phyloP scores from a whole-genome alignment of 2,329 filamentous ascomycete genomes.

The Arthrobotrys iridis region DNA sequence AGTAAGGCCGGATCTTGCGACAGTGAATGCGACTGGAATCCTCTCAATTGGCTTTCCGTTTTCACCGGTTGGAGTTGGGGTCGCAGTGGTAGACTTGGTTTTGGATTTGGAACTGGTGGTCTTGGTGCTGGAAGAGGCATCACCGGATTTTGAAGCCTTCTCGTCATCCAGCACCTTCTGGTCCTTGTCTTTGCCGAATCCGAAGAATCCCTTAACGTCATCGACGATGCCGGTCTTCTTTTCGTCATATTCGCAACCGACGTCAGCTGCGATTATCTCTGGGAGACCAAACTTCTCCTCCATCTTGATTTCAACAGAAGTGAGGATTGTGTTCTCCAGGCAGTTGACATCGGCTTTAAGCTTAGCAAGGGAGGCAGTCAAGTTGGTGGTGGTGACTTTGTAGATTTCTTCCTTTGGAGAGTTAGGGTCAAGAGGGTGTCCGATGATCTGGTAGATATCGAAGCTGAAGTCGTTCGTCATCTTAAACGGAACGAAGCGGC shows the following conservation, averaged over 20 bases:
- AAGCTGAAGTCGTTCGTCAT: conserved; percentile 80
- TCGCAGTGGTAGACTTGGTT: conserved; percentile 57
- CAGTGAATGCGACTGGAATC: conserved; percentile 66
- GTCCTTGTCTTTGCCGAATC: conserved; percentile 78
- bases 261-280: conserved; percentile 76
- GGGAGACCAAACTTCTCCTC: conserved; percentile 79
- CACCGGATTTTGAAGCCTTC: conserved; percentile 61
- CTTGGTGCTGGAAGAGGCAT: conserved; percentile 66
- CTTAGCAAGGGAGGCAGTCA: conserved; percentile 82
- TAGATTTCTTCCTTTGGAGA: conserved; percentile 69
- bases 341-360: conserved; percentile 84
- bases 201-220: conserved; percentile 94
- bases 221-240: conserved; percentile 78
- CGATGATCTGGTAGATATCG: conserved; percentile 59
- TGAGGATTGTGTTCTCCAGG: conserved; percentile 77
- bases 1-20: conserved; percentile 67
- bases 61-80: conserved; percentile 60
- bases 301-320: conserved; percentile 80
- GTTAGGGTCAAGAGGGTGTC: conserved; percentile 54
- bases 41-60: conserved; percentile 69
- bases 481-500: conserved; percentile 85
- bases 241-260: conserved; percentile 83
- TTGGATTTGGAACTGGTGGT: conserved; percentile 61
- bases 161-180: conserved; percentile 69
- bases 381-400: conserved; percentile 79